Conservation (phyloP, 2,329 filamentous ascomycete genomes). For the Sordariomycetes sp. region DNA sequence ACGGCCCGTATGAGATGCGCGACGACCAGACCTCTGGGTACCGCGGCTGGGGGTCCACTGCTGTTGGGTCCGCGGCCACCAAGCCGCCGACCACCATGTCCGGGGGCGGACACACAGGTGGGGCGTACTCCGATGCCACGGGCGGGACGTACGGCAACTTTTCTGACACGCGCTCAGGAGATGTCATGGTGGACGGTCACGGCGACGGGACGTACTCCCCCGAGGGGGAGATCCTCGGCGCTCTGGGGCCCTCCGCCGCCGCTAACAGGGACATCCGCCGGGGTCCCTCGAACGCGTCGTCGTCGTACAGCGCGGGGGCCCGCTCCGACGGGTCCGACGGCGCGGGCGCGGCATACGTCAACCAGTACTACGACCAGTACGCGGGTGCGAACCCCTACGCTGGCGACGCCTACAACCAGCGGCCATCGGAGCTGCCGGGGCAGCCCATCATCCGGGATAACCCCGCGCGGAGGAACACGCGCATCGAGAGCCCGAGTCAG, state of each 20-base stretch:
- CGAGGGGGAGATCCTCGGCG: constrained; percentile 75
- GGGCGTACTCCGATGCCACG: constrained; percentile 59
- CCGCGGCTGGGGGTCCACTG: constrained; percentile 84
- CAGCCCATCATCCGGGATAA: constrained; percentile 90
- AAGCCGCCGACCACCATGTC: constrained; percentile 87
- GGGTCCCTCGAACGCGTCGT: constrained; percentile 90
- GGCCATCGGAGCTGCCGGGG: constrained; percentile 28
- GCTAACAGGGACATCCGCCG: constrained; percentile 67
- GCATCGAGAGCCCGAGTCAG: constrained; percentile 82
- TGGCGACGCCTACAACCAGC: constrained; percentile 23
- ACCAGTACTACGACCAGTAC: constrained; percentile 46
- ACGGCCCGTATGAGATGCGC: constrained; percentile 57
- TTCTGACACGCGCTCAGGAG: constrained; percentile 58
- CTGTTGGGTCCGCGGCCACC: constrained; percentile 50
- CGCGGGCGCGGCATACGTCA: constrained; percentile 32
- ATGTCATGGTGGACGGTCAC: constrained; percentile 38
- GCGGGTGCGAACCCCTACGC: constrained; percentile 41
- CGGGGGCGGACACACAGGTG: constrained; percentile 46
- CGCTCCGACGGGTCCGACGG: constrained; percentile 57
- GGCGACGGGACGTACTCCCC: constrained; percentile 34
- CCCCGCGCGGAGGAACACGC: constrained; percentile 79
- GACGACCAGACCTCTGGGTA: constrained; percentile 72
- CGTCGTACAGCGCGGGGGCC: constrained; percentile 75
- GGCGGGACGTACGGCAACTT: constrained; percentile 52
- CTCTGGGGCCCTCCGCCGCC: constrained; percentile 60